Evolutionary conservation across 2,329 filamentous ascomycete genomes (phyloP), one percentile per base, ranked within the genome.

Genomic region (Aspergillus uvarum): DNA sequence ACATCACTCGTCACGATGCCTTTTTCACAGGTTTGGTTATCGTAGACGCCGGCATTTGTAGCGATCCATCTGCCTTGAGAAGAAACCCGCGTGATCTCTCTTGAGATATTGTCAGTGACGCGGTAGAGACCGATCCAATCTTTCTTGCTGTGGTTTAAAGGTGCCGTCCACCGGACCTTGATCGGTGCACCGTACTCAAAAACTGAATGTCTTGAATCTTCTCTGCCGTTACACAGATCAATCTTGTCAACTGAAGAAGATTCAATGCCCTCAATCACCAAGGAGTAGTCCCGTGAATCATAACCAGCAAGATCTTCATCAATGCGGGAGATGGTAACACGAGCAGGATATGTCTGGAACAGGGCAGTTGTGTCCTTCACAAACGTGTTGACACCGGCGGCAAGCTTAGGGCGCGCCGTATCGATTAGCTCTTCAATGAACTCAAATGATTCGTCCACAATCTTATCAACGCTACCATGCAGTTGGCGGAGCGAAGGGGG

Each of bases 51-150:
- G 3, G 85, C 81, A 62, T 88, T 91, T 0, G 90, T 93, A 0
- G 93, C 90, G 35, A 92, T 82, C 95, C 95, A 99, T 59, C 95
- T 87, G 42, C 94, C 93, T 58, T 94, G 87, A 1, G 92, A 96
- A 4, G 91, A 87, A 10, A 97, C 86, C 55, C 91, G 88, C 2
- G 95, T 96, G 14, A 89, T 81, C 44, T 96, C 91, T 47, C 94
- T 87, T 7, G 91, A 95, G 6, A 87, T 85, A 72, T 97, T 99
- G 76, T 98, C 94, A 3, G 92, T 92, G 2, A 99, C 92, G 85
- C 93, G 92, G 80, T 98, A 99, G 5, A 99, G 82, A 4, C 94
- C 94, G 56, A 99, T 88, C 95, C 95, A 99, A 75, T 99, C 95
- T 69, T 89, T 90, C 73, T 90, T 92, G 78, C 88, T 89, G 77